Percentiles rank a stretch among this genome's conserved stretches.
These are phyloP conservation scores for Colletotrichum endophyticum DNA, from an alignment of 2,329 filamentous ascomycete genomes.

Conservation along the genomic window DNA sequence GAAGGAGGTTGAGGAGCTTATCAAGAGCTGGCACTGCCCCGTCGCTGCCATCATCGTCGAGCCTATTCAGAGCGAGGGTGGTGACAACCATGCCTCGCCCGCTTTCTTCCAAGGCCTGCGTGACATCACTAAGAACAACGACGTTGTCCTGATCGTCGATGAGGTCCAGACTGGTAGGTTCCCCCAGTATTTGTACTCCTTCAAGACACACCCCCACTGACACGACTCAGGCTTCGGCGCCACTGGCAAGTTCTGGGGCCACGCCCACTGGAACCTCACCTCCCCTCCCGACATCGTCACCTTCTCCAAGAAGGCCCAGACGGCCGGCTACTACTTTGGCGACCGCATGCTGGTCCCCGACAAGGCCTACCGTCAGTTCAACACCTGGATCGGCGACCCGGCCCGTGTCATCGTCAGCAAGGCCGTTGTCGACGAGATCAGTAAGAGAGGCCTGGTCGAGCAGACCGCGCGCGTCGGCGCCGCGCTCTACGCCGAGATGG, in stretches of 20 bases:
- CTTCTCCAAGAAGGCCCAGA: conserved; percentile 87
- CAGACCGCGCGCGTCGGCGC: conserved; percentile 69
- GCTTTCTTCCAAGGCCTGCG: conserved; percentile 80
- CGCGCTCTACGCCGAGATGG: conserved; percentile 70
- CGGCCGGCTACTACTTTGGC: conserved; percentile 82
- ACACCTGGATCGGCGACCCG: conserved; percentile 88
- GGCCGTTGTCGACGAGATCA: conserved; percentile 77
- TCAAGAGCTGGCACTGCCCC: conserved; percentile 70
- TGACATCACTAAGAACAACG: conserved; percentile 71
- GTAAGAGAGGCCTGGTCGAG: conserved; percentile 70
- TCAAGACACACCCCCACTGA: not conserved
- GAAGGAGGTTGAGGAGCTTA: conserved; percentile 73
- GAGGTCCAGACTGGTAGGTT: conserved; percentile 72
- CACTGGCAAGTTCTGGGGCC: conserved; percentile 88
- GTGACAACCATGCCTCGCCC: conserved; percentile 82
- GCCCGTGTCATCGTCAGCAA: conserved; percentile 78
- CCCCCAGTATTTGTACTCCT: not conserved
- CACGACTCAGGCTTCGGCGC: conserved; percentile 67
- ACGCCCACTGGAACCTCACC: conserved; percentile 80
- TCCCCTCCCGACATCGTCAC: conserved; percentile 85
- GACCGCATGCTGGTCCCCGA: conserved; percentile 77
- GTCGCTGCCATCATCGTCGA: conserved; percentile 78
- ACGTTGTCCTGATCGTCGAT: conserved; percentile 79
- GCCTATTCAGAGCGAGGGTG: conserved; percentile 83
- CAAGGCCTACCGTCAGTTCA: conserved; percentile 86